Evolutionary conservation across 2,329 filamentous ascomycete species (phyloP).

Genomic region (Pleoardoris graminearum): DNA sequence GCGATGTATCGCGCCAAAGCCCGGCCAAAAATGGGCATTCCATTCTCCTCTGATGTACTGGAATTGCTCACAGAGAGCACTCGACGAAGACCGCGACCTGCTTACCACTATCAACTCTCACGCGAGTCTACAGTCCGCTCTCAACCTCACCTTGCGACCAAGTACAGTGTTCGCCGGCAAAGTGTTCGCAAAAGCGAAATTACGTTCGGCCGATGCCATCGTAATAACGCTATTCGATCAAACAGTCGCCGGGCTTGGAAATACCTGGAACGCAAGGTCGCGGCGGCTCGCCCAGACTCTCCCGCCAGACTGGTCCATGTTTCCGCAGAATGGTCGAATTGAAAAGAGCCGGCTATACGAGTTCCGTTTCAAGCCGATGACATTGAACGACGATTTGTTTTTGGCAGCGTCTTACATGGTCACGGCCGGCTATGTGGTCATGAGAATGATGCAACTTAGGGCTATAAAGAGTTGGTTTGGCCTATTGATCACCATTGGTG

Average conservation of each 20-base stretch:
- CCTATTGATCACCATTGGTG: slow-evolving; percentile 69
- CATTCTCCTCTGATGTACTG: slow-evolving; percentile 84
- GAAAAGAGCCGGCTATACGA: slow-evolving; percentile 68
- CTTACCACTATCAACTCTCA: slow-evolving; percentile 69
- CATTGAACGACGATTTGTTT: slow-evolving; percentile 64
- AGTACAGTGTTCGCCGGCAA: slow-evolving; percentile 85
- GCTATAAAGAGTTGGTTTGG: slow-evolving; percentile 77
- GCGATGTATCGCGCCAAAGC: slow-evolving; percentile 45
- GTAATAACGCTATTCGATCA: slow-evolving; percentile 77
- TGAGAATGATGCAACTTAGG: slow-evolving; percentile 68
- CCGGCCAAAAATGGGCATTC: slow-evolving; percentile 72
- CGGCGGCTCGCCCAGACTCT: slow-evolving; percentile 56
- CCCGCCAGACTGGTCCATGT: slow-evolving; percentile 64
- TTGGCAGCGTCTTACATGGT: slow-evolving; percentile 68
- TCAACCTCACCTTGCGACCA: slow-evolving; percentile 75
- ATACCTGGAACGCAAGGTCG: slow-evolving; percentile 66
- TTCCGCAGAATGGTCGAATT: slow-evolving; percentile 61
- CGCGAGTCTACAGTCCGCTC: slow-evolving; percentile 64
- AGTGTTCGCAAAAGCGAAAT: slow-evolving; percentile 66
- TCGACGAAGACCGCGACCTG: slow-evolving; percentile 65
- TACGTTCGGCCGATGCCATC: slow-evolving; percentile 74
- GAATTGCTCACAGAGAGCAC: slow-evolving; percentile 65
- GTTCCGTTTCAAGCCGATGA: slow-evolving; percentile 77
- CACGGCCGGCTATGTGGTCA: slow-evolving; percentile 66
- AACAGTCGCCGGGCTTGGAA: slow-evolving; percentile 65